These are phyloP conservation scores for Zelopaecilomyces penicillatus DNA, from an alignment of 2,329 filamentous ascomycete species.

Conservation along the genomic window DNA sequence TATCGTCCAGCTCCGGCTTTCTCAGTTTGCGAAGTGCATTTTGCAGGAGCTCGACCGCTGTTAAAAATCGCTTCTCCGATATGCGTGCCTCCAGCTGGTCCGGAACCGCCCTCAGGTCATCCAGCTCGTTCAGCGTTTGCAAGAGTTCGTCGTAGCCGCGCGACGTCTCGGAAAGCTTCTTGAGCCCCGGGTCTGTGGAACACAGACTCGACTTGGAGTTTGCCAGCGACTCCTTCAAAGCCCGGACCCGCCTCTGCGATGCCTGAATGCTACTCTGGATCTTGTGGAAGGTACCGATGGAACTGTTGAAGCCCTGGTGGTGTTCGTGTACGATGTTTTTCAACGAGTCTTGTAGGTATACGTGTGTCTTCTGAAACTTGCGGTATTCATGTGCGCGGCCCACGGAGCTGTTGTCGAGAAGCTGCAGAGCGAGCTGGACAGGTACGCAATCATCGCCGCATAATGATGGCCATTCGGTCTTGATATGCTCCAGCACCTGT, in stretches of 20 bases:
- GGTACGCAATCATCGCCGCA: slow-evolving; percentile 81
- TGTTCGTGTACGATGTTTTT: slow-evolving; percentile 97
- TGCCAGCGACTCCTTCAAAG: slow-evolving; percentile 73
- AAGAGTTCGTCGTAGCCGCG: slow-evolving; percentile 87
- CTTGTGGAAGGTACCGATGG: slow-evolving; percentile 97
- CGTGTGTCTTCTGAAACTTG: slow-evolving; percentile 75
- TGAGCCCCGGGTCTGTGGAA: slow-evolving; percentile 80
- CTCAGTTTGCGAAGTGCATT: slow-evolving; percentile 76
- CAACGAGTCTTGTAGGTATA: slow-evolving; percentile 82
- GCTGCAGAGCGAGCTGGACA: slow-evolving; percentile 86
- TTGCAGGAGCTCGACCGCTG: slow-evolving; percentile 85
- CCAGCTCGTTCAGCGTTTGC: slow-evolving; percentile 72
- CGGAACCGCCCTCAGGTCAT: slow-evolving; percentile 80
- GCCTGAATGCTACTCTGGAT: slow-evolving; percentile 88
- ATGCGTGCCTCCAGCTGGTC: slow-evolving; percentile 91
- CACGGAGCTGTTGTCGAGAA: slow-evolving; percentile 89
- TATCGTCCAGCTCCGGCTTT: slow-evolving; percentile 82
- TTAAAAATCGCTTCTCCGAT: slow-evolving; percentile 90
- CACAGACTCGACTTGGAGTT: slow-evolving; percentile 74
- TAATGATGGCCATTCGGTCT: slow-evolving; percentile 87
- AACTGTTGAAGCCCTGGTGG: slow-evolving; percentile 98
- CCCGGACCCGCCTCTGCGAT: slow-evolving; percentile 77
- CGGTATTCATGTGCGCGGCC: slow-evolving; percentile 82
- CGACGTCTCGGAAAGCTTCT: slow-evolving; percentile 78
- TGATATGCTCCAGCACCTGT: slow-evolving; percentile 71